Conservation (phyloP, 805 yeast species). For the Yamadazyma laniorum region DNA sequence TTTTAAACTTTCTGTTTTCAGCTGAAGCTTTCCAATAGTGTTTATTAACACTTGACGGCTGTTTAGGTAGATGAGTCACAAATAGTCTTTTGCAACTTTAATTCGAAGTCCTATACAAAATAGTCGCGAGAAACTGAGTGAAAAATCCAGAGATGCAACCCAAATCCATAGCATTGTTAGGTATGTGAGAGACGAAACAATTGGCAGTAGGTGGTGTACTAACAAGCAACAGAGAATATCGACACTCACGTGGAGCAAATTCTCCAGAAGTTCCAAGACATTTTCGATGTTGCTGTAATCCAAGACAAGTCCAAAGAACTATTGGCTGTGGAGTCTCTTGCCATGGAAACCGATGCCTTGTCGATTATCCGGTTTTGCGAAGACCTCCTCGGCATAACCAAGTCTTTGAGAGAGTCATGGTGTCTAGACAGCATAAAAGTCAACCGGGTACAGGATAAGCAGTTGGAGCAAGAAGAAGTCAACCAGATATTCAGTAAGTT, state of each 20-base stretch:
- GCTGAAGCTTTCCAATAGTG: too few species aligned
- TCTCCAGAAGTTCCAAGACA: slow-evolving; percentile 51
- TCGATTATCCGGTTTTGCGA: slow-evolving; percentile 52
- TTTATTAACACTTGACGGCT: too few species aligned
- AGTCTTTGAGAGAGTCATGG: slow-evolving; percentile 56
- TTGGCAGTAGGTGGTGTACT: slow-evolving; percentile 14
- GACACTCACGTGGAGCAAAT: slow-evolving; percentile 52
- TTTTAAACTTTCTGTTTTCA: too few species aligned
- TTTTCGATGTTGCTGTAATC: slow-evolving; percentile 46
- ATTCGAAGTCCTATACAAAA: too few species aligned
- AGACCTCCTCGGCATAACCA: slow-evolving; percentile 49
- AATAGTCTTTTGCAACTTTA: slow-evolving; percentile 5
- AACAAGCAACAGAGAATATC: slow-evolving; percentile 39
- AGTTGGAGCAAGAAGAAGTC: slow-evolving; percentile 21
- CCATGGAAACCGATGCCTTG: slow-evolving; percentile 53
- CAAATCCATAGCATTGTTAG: slow-evolving; percentile 25
- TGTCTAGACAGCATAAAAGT: slow-evolving; percentile 52
- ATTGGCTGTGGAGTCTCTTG: slow-evolving; percentile 52
- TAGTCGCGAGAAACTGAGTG: too few species aligned
- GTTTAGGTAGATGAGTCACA: slow-evolving; percentile 6
- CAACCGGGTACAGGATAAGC: slow-evolving; percentile 13
- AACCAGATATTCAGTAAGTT: slow-evolving; percentile 30
- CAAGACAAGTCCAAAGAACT: slow-evolving; percentile 41
- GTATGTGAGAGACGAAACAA: slow-evolving; percentile 16
- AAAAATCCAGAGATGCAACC: slow-evolving; percentile 42